Base-by-base conservation (phyloP, 2,329 filamentous ascomycete genomes). In the Trichoderma simmonsii region DNA sequence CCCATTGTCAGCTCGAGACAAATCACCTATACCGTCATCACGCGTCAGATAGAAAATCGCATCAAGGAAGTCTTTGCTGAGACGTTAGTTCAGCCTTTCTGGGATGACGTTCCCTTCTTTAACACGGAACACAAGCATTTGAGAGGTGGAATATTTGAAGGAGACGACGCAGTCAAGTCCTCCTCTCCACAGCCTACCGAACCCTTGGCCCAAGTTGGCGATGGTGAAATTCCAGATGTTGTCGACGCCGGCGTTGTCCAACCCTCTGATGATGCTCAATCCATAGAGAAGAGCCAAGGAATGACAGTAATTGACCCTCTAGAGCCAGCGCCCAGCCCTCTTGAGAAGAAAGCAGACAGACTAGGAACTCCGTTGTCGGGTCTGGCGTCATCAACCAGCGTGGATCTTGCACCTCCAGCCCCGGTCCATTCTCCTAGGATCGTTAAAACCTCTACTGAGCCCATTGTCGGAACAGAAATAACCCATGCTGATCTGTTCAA, bases 21-120 rank as follows among this genome's bases (percentile, higher is more conserved):
- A 80, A 97, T 99, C 75, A 98, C 96, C 0, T 98, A 97, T 81
- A 93, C 92, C 2, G 88, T 97, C 72, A 96, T 99, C 70, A 86
- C 98, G 14, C 90, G 94, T 64, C 93, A 97, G 73, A 98, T 99
- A 72, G 96, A 99, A 81, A 97, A 93, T 78, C 89, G 94, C 64
- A 98, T 99, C 79, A 93, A 97, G 78, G 95, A 98, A 81, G 94
- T 98, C 9, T 87, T 99, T 73, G 93, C 92, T 11, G 96, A 99
- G 82, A 97, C 94, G 1, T 81, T 98, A 24, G 96, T 99, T 2
- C 85, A 92, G 71, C 96, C 96, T 0, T 97, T 97, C 79, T 99
- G 96, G 95, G 96, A 99, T 75, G 96, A 99, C 79, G 88, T 94
- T 28, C 94, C 96, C 0, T 98, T 99, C 81, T 92, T 94, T 79